These are phyloP conservation scores for Mortierella sp. DNA, from an alignment of 371 early-diverging fungal species.

Conservation along the genomic window DNA sequence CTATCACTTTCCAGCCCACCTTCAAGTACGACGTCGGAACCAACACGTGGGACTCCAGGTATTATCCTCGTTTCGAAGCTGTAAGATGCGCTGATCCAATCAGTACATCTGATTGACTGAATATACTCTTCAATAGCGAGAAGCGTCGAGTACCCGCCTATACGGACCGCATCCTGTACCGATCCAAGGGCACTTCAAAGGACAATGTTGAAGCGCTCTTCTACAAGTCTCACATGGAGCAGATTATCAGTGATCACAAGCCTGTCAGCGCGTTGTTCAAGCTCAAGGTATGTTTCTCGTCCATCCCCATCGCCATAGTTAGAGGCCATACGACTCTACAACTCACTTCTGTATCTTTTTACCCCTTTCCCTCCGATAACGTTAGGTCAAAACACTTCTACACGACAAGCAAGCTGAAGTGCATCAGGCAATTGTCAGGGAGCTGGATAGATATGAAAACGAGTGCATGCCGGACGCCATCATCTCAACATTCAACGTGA, in stretches of 20 bases:
- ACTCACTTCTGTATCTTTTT: no score
- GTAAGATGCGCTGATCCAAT: neutral
- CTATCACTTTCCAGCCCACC: slow-evolving; percentile 86
- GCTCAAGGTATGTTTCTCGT: slow-evolving; percentile 53
- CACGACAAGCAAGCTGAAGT: slow-evolving; percentile 64
- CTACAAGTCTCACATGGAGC: slow-evolving; percentile 72
- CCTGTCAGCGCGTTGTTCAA: slow-evolving; percentile 84
- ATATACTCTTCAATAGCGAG: slow-evolving; percentile 59
- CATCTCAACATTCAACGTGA: slow-evolving; percentile 68
- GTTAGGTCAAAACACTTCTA: slow-evolving; percentile 61
- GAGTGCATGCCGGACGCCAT: slow-evolving; percentile 79
- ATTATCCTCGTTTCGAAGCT: neutral
- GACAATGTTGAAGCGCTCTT: slow-evolving; percentile 57
- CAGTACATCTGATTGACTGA: no score
- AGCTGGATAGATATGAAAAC: slow-evolving; percentile 83
- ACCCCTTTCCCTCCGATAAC: neutral
- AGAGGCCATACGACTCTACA: no score
- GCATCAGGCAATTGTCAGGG: slow-evolving; percentile 69
- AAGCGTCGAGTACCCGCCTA: slow-evolving; percentile 91
- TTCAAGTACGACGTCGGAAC: slow-evolving; percentile 95
- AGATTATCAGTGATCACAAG: slow-evolving; percentile 90
- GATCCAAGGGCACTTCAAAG: slow-evolving; percentile 33
- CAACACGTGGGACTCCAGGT: slow-evolving; percentile 84
- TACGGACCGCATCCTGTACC: slow-evolving; percentile 94
- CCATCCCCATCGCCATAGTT: no score